Evolutionary conservation across 495 filamentous ascomycete genomes (phyloP), one percentile per base, ranked within the genome.

Genomic region (Physcia stellaris): DNA sequence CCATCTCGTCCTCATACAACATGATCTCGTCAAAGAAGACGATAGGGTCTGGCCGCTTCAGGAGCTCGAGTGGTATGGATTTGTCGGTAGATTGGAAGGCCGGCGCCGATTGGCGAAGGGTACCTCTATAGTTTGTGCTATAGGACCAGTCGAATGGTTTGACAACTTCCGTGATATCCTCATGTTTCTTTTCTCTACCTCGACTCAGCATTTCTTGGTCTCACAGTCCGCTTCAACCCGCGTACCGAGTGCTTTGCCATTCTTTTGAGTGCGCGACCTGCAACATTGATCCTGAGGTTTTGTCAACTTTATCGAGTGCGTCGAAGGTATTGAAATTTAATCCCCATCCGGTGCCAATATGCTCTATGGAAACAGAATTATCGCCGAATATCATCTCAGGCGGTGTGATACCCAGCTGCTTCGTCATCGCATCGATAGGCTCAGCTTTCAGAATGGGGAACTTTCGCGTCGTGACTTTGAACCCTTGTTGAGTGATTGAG

Each of bases 351-450:
- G 64, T 73, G 15, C 64, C 63, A 16, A 60, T 38, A 57, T 96
- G 84, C 40, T 75, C 67, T 18, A 98, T 69, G 2, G 66, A 56
- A 18, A 92, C 77, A 23, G 74, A 64, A 58, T 98, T 98, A 61
- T 98, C 86, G 23, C 90, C 90, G 50, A 98, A 98, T 24, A 98
- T 98, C 90, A 98, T 98, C 61, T 98, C 90, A 2, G 92, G 90
- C 5, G 84, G 77, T 10, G 86, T 68, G 57, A 98, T 93, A 11
- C 77, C 76, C 10, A 98, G 71, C 32, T 72, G 71, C 36, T 66
- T 59, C 13, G 74, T 76, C 75, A 98, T 83, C 28, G 75, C 72
- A 51, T 94, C 88, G 55, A 98, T 96, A 17, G 88, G 83, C 11
- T 69, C 79, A 16, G 85, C 72, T 57, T 93, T 94, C 19, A 90